Percentiles rank a stretch among this genome's conserved stretches.
Conservation (phyloP, 2,329 filamentous ascomycete genomes). For the Colletotrichum aenigma region DNA sequence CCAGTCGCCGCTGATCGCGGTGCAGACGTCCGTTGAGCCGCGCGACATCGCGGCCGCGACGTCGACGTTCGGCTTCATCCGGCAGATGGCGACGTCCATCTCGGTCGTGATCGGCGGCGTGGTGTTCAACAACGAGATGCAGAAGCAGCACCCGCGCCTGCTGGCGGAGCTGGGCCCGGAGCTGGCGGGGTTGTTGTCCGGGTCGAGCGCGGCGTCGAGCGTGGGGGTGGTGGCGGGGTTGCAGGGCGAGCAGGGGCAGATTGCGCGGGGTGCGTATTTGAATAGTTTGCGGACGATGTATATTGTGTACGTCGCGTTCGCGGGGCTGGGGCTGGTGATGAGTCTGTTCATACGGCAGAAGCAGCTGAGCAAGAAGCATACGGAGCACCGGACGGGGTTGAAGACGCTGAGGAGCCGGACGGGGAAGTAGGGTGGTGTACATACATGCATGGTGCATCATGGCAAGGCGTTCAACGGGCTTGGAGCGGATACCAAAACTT, state of each 20-base stretch:
- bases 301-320: conserved; percentile 58
- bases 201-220: conserved; percentile 66
- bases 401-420: conserved; percentile 36
- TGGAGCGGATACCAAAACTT: conserved; percentile 7
- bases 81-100: conserved; percentile 61
- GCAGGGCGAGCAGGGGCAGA: conserved; percentile 43
- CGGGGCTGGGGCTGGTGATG: conserved; percentile 49
- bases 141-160: conserved; percentile 44
- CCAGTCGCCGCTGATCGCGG: conserved; percentile 64
- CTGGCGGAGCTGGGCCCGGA: conserved; percentile 52
- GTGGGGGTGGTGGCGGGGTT: conserved; percentile 61
- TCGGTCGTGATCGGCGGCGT: conserved; percentile 61
- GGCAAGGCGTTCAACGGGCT: not conserved
- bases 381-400: conserved; percentile 64
- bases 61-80: conserved; percentile 64
- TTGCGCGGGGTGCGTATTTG: conserved; percentile 53
- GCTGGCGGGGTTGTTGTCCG: conserved; percentile 57
- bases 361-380: conserved; percentile 58
- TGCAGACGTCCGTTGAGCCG: conserved; percentile 66
- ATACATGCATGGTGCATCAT: not conserved
- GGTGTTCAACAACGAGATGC: conserved; percentile 42
- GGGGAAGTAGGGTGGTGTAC: not conserved
- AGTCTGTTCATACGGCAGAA: conserved; percentile 53
- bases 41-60: conserved; percentile 68
- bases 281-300: conserved; percentile 59